These are phyloP conservation scores for Nemania abortiva DNA, from an alignment of 2,329 filamentous ascomycete species.

Conservation along the genomic window DNA sequence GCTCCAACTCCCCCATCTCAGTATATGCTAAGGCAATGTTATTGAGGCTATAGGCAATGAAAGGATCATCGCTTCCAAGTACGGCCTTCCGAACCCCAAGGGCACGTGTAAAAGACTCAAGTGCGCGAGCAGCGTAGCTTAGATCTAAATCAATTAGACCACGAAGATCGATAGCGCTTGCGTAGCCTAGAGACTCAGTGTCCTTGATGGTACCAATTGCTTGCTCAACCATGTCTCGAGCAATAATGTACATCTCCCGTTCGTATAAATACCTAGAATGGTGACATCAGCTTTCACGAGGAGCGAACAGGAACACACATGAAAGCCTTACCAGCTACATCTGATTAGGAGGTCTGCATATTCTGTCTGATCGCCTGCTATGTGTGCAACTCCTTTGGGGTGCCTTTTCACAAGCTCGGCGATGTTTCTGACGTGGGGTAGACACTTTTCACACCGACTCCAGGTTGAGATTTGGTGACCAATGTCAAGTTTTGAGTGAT, in stretches of 20 bases:
- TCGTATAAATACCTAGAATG: constrained; percentile 51
- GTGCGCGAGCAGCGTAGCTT: constrained; percentile 41
- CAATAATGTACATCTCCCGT: constrained; percentile 47
- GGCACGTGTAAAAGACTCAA: constrained; percentile 43
- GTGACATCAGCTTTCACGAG: background rate
- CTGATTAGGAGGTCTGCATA: constrained; percentile 47
- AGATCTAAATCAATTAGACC: constrained; percentile 52
- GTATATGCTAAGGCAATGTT: constrained; percentile 53
- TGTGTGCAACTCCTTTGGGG: constrained; percentile 27
- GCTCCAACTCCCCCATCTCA: constrained; percentile 49
- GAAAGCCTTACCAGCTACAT: constrained; percentile 41
- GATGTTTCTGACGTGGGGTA: constrained; percentile 49
- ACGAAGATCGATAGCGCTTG: constrained; percentile 49
- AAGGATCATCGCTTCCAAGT: constrained; percentile 44
- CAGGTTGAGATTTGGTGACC: constrained; percentile 48
- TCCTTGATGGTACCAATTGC: constrained; percentile 46
- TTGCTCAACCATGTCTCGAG: constrained; percentile 43
- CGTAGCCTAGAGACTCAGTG: constrained; percentile 45
- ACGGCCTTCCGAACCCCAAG: constrained; percentile 44
- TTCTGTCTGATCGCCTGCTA: constrained; percentile 16
- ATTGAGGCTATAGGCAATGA: constrained; percentile 51
- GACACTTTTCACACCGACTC: constrained; percentile 47
- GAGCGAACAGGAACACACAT: no score
- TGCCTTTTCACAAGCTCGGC: constrained; percentile 41
- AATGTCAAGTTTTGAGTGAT: constrained; percentile 44